Evolutionary conservation across 768 basidiomycete genomes (phyloP), one percentile per base, ranked within the genome.

Genomic region (Mycena vulgaris): DNA sequence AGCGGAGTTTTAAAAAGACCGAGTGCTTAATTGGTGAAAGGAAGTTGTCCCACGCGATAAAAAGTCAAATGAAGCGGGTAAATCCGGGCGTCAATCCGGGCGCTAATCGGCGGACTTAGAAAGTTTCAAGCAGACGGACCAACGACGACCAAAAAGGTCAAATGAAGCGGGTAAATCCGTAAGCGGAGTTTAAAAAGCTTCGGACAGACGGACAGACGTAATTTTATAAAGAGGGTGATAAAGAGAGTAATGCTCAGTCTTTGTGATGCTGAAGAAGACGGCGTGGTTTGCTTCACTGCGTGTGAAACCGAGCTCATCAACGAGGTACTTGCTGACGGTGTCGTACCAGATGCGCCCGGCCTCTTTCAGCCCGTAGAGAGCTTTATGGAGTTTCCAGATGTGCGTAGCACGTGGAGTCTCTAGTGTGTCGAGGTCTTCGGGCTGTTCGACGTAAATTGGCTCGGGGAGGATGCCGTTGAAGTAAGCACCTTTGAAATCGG

Each of bases 401-500:
- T 64, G 45, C 27, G 56, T 45, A 27, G 59, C 49, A 8, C 42
- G 60, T 1, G 68, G 68, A 21, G 60, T 49, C 3, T 65, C 63
- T 14, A 40, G 59, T 2, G 47, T 14, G 35, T 66, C 60, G 25
- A 74, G 75, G 5, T 81, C 79, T 0, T 69, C 75, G 0, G 81
- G 80, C 31, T 78, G 73, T 35, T 77, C 56, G 80, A 85, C 81
- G 71, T 80, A 86, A 52, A 84, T 81, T 1, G 62, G 39, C 40
- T 74, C 64, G 11, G 80, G 74, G 5, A 72, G 65, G 28, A 27
- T 51, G 17, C 66, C 66, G 37, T 65, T 65, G 51, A 65, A 53
- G 52, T 65, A 65, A 28, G 63, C 63, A 48, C 52, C 51, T 31
- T 68, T 68, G 31, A 68, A 68, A 45, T 68, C 67, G 40, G n/a